These are phyloP conservation scores for Brassica nigra DNA, from an alignment of 345 rosid genomes.

Conservation along the genomic window DNA sequence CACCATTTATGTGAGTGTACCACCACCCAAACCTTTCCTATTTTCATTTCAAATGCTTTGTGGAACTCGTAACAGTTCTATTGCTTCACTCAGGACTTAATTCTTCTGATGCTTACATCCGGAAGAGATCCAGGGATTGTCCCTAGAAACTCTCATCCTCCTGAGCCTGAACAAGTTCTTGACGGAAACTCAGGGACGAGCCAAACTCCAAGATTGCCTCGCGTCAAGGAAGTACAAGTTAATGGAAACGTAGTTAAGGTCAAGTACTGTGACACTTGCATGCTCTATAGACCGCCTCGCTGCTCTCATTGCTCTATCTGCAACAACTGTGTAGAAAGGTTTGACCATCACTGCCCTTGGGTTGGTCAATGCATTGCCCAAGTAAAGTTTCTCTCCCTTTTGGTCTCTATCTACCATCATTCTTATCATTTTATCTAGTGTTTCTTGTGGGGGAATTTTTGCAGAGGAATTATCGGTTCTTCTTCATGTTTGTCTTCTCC, in stretches of 20 bases:
- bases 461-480: conserved; percentile 94
- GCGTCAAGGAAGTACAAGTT: conserved; percentile 67
- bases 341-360: conserved; percentile 99
- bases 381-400: conserved; percentile 47
- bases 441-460: conserved; percentile 20
- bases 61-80: not conserved
- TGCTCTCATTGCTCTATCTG: conserved; percentile 96
- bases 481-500: conserved; percentile 91
- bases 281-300: conserved; percentile 90
- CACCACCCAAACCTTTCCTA: not conserved
- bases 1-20: conserved; percentile 32
- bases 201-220: conserved; percentile 53
- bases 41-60: not conserved
- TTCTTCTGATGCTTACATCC: conserved; percentile 81
- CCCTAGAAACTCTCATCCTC: conserved; percentile 78
- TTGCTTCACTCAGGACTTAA: conserved; percentile 52
- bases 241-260: conserved; percentile 68
- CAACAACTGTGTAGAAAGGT: conserved; percentile 88
- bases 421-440: conserved; percentile 24
- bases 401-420: not conserved
- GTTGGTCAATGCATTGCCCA: conserved; percentile 98
- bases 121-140: conserved; percentile 94
- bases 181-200: conserved; percentile 51
- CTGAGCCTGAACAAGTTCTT: conserved; percentile 62
- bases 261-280: conserved; percentile 93